These are phyloP conservation scores for Hypoxylon trugodes DNA, from an alignment of 495 filamentous ascomycete genomes.

Conservation along the genomic window DNA sequence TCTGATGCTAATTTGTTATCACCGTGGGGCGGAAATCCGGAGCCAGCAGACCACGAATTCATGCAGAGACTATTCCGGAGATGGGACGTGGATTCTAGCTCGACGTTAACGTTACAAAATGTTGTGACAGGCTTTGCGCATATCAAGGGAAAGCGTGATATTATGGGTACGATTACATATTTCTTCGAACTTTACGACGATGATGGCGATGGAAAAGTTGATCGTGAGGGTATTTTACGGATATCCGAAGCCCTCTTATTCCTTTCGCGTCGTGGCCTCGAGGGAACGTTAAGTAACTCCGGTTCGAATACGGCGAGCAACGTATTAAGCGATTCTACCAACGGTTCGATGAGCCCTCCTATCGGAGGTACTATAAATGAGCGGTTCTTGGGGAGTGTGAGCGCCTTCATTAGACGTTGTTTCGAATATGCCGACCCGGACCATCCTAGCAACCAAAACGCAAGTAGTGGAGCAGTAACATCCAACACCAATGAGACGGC, in stretches of 20 bases:
- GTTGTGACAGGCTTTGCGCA: conserved; percentile 89
- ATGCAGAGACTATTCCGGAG: conserved; percentile 85
- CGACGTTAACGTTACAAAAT: conserved; percentile 83
- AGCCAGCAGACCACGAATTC: conserved; percentile 95
- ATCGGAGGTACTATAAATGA: conserved; percentile 67
- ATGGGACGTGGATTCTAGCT: conserved; percentile 82
- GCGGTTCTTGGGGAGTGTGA: conserved; percentile 87
- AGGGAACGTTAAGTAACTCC: conserved; percentile 68
- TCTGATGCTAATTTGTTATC: conserved; percentile 58
- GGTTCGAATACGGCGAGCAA: conserved; percentile 49
- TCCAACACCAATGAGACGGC: conserved; percentile 34
- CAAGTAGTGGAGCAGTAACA: conserved; percentile 26
- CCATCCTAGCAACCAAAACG: conserved; percentile 66
- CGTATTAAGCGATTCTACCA: conserved; percentile 43
- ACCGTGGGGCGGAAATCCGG: conserved; percentile 77
- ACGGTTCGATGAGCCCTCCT: conserved; percentile 41
- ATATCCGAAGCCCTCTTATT: conserved; percentile 96
- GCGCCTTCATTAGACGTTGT: conserved; percentile 92
- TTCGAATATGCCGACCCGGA: conserved; percentile 99
- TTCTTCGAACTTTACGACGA: conserved; percentile 99
- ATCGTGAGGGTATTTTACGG: conserved; percentile 92
- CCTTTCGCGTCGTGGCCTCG: conserved; percentile 86
- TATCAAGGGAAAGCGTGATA: conserved; percentile 90
- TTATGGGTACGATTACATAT: conserved; percentile 96
- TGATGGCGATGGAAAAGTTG: conserved; percentile 88